Conservation (phyloP, 23 red algal genomes). For the Agarophyton chilense region DNA sequence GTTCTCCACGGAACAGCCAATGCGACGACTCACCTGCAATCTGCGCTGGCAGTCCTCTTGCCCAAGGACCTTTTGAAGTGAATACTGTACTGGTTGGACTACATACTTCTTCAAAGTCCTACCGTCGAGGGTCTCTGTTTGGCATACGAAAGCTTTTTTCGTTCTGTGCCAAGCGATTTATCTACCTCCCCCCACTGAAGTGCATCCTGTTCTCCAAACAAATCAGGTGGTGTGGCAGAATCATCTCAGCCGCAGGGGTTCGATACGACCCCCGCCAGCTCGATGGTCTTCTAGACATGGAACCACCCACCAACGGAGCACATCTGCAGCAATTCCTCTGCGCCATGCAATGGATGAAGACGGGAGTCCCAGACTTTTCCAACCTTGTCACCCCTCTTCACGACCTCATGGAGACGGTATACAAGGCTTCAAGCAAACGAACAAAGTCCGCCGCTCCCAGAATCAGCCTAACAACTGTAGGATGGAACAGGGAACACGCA, state of each 20-base stretch:
- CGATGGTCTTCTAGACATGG: neutral
- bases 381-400: neutral
- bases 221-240: neutral
- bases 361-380: neutral
- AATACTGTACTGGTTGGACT: neutral
- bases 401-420: neutral
- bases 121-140: neutral
- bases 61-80: neutral
- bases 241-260: neutral
- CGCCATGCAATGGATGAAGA: neutral
- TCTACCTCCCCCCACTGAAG: neutral
- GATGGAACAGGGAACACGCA: neutral
- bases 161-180: neutral
- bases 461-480: neutral
- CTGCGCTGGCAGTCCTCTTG: neutral
- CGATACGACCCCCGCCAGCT: neutral
- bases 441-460: neutral
- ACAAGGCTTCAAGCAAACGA: neutral
- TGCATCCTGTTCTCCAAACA: neutral
- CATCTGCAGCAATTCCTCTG: neutral
- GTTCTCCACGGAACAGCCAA: neutral
- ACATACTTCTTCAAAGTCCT: neutral
- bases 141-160: neutral
- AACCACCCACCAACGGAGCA: neutral
- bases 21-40: neutral